These are phyloP conservation scores for Infundibulicybe gibba DNA, from an alignment of 768 basidiomycete genomes.

Conservation along the genomic window DNA sequence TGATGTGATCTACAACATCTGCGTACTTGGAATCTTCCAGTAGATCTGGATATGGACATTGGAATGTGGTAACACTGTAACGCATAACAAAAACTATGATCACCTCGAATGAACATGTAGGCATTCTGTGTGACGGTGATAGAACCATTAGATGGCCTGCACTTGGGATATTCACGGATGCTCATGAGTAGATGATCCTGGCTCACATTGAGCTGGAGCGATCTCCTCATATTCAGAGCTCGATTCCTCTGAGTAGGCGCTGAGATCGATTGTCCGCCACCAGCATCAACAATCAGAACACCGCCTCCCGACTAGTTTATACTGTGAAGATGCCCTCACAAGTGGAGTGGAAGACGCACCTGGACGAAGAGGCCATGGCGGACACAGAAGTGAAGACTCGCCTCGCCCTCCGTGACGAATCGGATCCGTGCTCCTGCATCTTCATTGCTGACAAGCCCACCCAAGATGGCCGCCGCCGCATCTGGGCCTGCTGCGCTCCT, in stretches of 20 bases:
- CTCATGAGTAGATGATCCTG: background rate
- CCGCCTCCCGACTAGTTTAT: conserved; percentile 17
- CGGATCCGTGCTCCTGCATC: conserved; percentile 36
- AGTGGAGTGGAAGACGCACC: conserved; percentile 11
- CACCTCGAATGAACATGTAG: conserved; percentile 33
- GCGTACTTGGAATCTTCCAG: conserved; percentile 35
- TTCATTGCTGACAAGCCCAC: conserved; percentile 34
- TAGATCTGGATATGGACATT: conserved; percentile 21
- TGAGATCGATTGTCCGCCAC: conserved; percentile 56
- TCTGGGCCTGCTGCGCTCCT: background rate
- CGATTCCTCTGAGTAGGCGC: conserved; percentile 38
- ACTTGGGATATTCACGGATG: background rate
- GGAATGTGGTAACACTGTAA: too few relatives aligned
- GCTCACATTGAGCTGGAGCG: conserved; percentile 39
- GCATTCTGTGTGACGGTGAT: conserved; percentile 47
- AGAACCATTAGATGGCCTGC: conserved; percentile 45
- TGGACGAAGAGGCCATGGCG: conserved; percentile 28
- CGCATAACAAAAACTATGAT: too few relatives aligned
- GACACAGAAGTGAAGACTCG: conserved; percentile 49
- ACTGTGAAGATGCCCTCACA: background rate
- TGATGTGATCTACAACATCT: conserved; percentile 39
- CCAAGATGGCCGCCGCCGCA: conserved; percentile 16
- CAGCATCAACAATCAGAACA: conserved; percentile 43
- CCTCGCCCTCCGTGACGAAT: conserved; percentile 56
- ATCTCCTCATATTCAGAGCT: conserved; percentile 36